phyloP scores from a whole-genome alignment of 106 monocot species.

The Phalaenopsis aphrodite region DNA sequence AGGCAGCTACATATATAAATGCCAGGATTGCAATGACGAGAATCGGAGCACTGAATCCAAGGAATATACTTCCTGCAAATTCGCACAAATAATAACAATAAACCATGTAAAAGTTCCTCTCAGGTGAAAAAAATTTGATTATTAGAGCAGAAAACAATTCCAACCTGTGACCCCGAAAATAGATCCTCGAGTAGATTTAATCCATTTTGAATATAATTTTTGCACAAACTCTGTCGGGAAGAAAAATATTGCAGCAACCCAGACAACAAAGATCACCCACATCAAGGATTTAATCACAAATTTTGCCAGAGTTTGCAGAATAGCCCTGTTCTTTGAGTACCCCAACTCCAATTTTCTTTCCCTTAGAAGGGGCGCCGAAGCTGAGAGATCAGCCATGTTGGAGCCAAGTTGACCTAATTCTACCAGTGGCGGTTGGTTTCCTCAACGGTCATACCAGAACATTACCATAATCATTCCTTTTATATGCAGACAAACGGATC shows the following conservation, averaged over 20 bases:
- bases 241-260: slow-evolving; percentile 47
- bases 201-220: slow-evolving; percentile 3
- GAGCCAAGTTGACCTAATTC: not conserved
- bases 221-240: slow-evolving; percentile 17
- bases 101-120: not conserved
- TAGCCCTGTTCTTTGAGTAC: slow-evolving; percentile 11
- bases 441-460: not conserved
- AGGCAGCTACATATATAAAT: slow-evolving; percentile 44
- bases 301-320: slow-evolving; percentile 17
- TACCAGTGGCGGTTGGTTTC: not conserved
- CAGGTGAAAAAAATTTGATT: not conserved
- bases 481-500: not conserved
- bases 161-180: slow-evolving; percentile 53
- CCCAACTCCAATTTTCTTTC: slow-evolving; percentile 5
- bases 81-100: slow-evolving; percentile 1
- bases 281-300: slow-evolving; percentile 47
- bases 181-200: slow-evolving; percentile 14
- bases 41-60: slow-evolving; percentile 49
- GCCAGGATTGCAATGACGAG: slow-evolving; percentile 58
- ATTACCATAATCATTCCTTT: not conserved
- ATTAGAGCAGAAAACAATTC: not conserved
- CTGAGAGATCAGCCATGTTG: slow-evolving; percentile 28
- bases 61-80: slow-evolving; percentile 61
- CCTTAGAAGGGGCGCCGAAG: slow-evolving; percentile 24
- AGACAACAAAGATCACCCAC: slow-evolving; percentile 46